Base-by-base conservation (phyloP, 805 yeast genomes). In the Barnettozyma sucrosica region DNA sequence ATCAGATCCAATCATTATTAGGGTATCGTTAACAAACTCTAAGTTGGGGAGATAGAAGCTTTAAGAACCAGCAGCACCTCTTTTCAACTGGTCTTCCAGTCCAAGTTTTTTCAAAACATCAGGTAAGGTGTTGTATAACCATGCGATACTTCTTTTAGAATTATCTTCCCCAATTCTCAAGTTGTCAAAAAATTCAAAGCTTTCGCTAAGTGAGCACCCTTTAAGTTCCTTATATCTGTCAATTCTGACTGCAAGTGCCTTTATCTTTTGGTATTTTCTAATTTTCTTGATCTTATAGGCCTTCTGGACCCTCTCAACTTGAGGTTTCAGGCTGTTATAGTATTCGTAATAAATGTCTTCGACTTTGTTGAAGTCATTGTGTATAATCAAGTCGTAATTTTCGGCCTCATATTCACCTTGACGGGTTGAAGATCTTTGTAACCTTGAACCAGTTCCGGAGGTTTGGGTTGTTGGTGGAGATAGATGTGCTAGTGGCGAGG, bases 201-300 rank as follows among this genome's bases (percentile, higher is more conserved):
- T 58, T 26, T 66, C 64, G 7, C 51, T 54, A 14, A 64, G 46
- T 0, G 63, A 49, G 24, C 60, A 54, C 10, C 59, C 59, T 41
- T 60, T 57, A 4, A 51, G 25, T 24, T 55, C 61, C 34, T 63
- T 61, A 46, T 63, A 65, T 44, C 66, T 60, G 42, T 66, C 65
- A 30, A 67, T 61, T 53, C 67, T 66, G 34, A 59, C 64, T 5
- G 66, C 67, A 18, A 67, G 51, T 5, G 70, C 69, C 41, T 66
- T 66, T 36, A 67, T 62, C 50, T 67, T 61, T 50, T 67, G 71
- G 49, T 62, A 66, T 38, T 67, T 67, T 49, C 71, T 59, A 19
- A 67, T 63, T 49, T 66, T 66, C 42, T 66, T 64, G 43, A 67
- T 57, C 51, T 64, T 65, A 46, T 60, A 66, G 10, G 60, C 62